These are phyloP conservation scores for Globisporangium abappressorium DNA, from an alignment of 352 stramenopile genomes.

Conservation along the genomic window DNA sequence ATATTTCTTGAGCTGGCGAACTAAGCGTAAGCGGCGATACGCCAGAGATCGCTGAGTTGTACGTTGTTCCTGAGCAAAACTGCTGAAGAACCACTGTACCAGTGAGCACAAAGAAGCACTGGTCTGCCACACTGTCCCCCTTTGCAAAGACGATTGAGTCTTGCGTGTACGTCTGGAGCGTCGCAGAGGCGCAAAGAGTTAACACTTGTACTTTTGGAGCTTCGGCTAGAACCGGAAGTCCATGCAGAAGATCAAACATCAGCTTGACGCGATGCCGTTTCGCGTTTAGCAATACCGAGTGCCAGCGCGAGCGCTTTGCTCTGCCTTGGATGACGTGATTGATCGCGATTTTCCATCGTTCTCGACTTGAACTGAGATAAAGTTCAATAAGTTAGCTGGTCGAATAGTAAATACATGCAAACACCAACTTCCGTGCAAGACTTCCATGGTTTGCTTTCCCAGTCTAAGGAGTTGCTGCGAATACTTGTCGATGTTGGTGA, in stretches of 20 bases:
- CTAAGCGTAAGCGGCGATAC: background rate
- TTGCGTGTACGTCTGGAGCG: constrained; percentile 26
- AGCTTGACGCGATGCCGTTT: constrained; percentile 34
- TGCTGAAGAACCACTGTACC: constrained; percentile 40
- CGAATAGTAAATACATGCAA: background rate
- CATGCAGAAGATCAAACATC: constrained; percentile 31
- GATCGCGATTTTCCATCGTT: constrained; percentile 35
- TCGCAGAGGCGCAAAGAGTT: constrained; percentile 29
- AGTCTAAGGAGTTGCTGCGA: constrained; percentile 1
- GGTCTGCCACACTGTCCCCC: constrained; percentile 24
- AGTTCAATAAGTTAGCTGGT: background rate
- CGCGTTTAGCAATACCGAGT: constrained; percentile 28
- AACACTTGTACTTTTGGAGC: constrained; percentile 18
- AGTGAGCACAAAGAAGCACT: constrained; percentile 37
- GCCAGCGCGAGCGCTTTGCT: constrained; percentile 31
- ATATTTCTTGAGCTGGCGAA: background rate
- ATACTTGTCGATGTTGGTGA: background rate
- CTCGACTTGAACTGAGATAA: constrained; percentile 16
- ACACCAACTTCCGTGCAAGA: background rate
- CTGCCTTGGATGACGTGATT: constrained; percentile 34
- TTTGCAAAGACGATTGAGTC: constrained; percentile 34
- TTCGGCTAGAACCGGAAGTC: constrained; percentile 30
- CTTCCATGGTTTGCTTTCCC: constrained; percentile 13
- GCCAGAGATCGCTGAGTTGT: background rate
- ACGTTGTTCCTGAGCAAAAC: background rate